Percentiles rank a stretch among this genome's conserved stretches.
Conservation (phyloP, 169 alveolate genomes). For the Plasmodium cynomolgi region DNA sequence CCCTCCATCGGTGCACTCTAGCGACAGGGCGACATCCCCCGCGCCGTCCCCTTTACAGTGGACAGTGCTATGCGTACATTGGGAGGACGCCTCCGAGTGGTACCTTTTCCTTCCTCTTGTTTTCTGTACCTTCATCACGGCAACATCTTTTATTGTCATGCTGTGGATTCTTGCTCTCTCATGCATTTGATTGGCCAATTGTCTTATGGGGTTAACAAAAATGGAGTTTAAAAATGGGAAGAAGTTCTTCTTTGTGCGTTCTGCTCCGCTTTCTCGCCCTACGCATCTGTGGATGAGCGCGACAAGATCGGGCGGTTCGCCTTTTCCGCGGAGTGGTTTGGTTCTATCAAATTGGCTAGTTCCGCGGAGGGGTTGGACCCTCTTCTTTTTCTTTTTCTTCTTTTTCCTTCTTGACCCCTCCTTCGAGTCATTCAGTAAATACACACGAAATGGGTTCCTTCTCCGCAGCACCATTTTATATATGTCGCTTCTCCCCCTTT, state of each 20-base stretch:
- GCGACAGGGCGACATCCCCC: not conserved
- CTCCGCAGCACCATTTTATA: not conserved
- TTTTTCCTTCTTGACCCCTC: not conserved
- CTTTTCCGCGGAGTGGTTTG: not conserved
- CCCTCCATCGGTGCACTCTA: not conserved
- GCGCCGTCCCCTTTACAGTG: not conserved
- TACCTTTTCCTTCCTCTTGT: not conserved
- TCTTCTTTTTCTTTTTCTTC: not conserved
- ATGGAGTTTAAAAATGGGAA: not conserved
- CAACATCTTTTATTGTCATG: not conserved
- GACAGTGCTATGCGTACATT: not conserved
- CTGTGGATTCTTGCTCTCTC: not conserved
- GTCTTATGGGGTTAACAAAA: not conserved
- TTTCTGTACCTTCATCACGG: not conserved
- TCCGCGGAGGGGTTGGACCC: not conserved
- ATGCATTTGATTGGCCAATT: not conserved
- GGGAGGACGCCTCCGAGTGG: not conserved
- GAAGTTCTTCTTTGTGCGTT: not conserved
- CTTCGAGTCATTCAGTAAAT: not conserved
- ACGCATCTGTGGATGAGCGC: not conserved
- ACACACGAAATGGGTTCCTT: not conserved
- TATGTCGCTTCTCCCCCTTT: not conserved
- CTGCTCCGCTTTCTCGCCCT: not conserved
- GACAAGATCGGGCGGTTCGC: not conserved
- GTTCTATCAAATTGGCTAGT: not conserved